Evolutionary conservation across 2,329 filamentous ascomycete species (phyloP), one percentile per base, ranked within the genome.

Genomic region (Didymella sp.): DNA sequence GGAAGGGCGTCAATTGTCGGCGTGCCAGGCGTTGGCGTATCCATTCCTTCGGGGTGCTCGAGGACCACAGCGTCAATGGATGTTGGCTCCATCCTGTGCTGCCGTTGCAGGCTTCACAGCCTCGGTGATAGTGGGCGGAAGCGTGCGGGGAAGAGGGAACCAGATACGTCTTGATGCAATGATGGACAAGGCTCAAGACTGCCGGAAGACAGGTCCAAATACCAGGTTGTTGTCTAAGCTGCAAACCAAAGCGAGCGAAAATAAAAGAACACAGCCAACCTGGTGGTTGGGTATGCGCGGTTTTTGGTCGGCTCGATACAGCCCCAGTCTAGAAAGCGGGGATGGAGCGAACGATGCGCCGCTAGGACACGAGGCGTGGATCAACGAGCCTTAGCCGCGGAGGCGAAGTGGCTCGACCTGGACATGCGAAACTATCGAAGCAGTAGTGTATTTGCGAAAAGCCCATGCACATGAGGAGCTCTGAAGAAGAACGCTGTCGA

Each of bases 1-100:
- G 63, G 65, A 9, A 71, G 71, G 27, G 71, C 63, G 25, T 74
- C 71, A 30, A 52, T 67, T 12, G 62, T 58, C 3, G 62, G 53
- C 8, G 61, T 60, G 42, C 43, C 54, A 21, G 63, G 60, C 40
- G 57, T 50, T 7, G 61, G 46, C 25, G 56, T 56, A 19, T 46
- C 49, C 53, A 62, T 51, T n/a, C 64, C 69, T 58, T 55, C 44
- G 28, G 67, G 54, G 19, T 72, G 67, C 62, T 75, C 69, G 60
- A 73, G 64, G 27, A 76, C 73, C 27, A 76, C 66, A 2, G 74
- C 67, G 60, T 76, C 73, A 58, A 76, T 76, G 40, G 74, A 76
- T n/a, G 70, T 56, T 19, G 73, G 72, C 59, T 75, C 72, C 73
- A 75, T 75, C 52, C 56, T 61, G 62, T 54, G 25, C 47, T 41